These are phyloP conservation scores for Nadsonia fulvescens DNA, from an alignment of 805 yeast species.

Conservation along the genomic window DNA sequence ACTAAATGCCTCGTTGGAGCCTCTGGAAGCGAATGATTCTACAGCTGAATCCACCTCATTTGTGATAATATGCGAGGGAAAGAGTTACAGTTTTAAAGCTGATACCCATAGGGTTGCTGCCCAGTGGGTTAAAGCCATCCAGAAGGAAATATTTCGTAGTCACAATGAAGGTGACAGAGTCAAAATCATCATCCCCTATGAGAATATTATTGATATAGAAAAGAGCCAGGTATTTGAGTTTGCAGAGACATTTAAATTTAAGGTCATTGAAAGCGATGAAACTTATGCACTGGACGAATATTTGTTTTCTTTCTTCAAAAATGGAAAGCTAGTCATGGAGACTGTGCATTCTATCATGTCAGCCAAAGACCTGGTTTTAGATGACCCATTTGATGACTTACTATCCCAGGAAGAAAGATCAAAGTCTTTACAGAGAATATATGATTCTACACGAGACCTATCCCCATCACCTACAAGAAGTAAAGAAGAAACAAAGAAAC, in stretches of 20 bases:
- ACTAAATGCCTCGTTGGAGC: slow-evolving; percentile 35
- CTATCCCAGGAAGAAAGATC: background rate
- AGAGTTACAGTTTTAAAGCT: slow-evolving; percentile 47
- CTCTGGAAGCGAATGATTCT: slow-evolving; percentile 8
- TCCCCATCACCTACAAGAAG: too few species aligned
- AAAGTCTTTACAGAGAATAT: slow-evolving; percentile 1
- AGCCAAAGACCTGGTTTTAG: too few species aligned
- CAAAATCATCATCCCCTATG: slow-evolving; percentile 57
- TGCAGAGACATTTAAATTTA: slow-evolving; percentile 39
- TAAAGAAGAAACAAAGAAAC: too few species aligned
- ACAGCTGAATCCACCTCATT: slow-evolving; percentile 31
- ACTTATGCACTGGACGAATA: slow-evolving; percentile 48
- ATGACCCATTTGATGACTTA: too few species aligned
- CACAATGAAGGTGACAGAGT: slow-evolving; percentile 57
- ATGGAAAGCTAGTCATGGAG: slow-evolving; percentile 18
- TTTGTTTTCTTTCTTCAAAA: slow-evolving; percentile 42
- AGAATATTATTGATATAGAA: slow-evolving; percentile 44
- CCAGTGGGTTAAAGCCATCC: slow-evolving; percentile 60
- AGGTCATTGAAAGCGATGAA: slow-evolving; percentile 37
- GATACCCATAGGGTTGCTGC: slow-evolving; percentile 60
- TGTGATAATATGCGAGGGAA: slow-evolving; percentile 36
- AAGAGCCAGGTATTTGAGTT: slow-evolving; percentile 35
- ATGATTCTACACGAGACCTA: background rate
- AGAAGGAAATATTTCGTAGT: slow-evolving; percentile 60
- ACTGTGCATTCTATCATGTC: too few species aligned